phyloP scores from a whole-genome alignment of 2,329 filamentous ascomycete genomes.

The Beauveria asiatica region DNA sequence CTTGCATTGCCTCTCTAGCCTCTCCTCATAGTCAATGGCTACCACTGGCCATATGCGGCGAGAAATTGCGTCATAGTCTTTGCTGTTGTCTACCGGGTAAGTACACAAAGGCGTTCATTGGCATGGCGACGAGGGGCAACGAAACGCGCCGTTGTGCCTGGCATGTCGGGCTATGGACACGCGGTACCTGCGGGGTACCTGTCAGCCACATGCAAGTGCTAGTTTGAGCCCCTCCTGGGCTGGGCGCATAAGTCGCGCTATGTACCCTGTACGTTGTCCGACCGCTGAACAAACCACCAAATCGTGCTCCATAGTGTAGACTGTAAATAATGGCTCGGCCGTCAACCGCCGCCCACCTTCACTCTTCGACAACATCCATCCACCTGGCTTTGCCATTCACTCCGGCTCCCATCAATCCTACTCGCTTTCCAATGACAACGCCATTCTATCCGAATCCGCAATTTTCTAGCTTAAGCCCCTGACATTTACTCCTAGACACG shows the following conservation, averaged over 20 bases:
- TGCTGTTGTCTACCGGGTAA: background rate
- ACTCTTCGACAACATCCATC: constrained; percentile 2
- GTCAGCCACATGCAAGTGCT: background rate
- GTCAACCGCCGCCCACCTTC: background rate
- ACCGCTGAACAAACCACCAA: background rate
- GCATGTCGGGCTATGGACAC: background rate
- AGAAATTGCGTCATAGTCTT: no score
- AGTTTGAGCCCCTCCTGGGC: background rate
- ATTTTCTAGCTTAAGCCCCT: constrained; percentile 6
- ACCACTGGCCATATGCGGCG: no score
- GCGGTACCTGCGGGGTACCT: constrained; percentile 3
- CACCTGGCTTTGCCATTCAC: constrained; percentile 1
- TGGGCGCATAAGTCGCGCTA: background rate
- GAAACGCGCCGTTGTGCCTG: background rate
- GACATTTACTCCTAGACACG: constrained; percentile 6
- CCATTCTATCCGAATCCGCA: background rate
- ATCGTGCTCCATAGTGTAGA: background rate
- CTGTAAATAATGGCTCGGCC: constrained; percentile 2
- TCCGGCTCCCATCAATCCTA: background rate
- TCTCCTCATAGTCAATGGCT: no score
- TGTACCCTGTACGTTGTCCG: background rate
- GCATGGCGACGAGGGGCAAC: constrained; percentile 4
- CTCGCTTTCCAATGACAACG: constrained; percentile 7
- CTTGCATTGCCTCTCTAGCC: no score
- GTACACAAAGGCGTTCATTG: constrained; percentile 7